These are phyloP conservation scores for Capsicum chinense DNA, from an alignment of 257 asterid species.

Conservation along the genomic window DNA sequence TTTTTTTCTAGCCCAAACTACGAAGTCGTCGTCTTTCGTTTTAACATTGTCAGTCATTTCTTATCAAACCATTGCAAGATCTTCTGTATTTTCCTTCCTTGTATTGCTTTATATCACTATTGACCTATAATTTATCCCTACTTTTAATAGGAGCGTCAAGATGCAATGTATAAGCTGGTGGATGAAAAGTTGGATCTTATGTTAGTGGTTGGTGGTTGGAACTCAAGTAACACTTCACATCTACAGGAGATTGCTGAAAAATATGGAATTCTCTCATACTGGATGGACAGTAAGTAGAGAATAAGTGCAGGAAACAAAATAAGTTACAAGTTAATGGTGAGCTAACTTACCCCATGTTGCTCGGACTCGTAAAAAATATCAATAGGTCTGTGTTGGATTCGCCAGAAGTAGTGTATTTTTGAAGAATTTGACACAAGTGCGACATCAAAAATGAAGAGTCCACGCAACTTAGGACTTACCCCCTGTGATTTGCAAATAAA, in stretches of 20 bases:
- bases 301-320: slow-evolving; percentile 92
- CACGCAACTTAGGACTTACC: slow-evolving; percentile 44
- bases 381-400: no score
- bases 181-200: slow-evolving; percentile 79
- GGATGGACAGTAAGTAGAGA: slow-evolving; percentile 89
- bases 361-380: no score
- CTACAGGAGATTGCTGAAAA: slow-evolving; percentile 94
- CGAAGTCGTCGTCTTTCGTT: not conserved
- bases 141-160: not conserved
- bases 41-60: not conserved
- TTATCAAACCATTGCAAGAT: slow-evolving; percentile 17
- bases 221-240: slow-evolving; percentile 99
- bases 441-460: slow-evolving; percentile 48
- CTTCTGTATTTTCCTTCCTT: not conserved
- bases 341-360: no score
- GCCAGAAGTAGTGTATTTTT: no score
- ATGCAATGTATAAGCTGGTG: slow-evolving; percentile 86
- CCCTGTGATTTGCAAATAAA: not conserved
- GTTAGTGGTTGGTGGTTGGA: slow-evolving; percentile 97
- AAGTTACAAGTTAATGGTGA: slow-evolving; percentile 21
- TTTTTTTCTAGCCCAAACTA: slow-evolving; percentile 13
- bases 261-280: slow-evolving; percentile 90
- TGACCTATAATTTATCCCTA: slow-evolving; percentile 12
- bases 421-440: no score
- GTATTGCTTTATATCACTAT: not conserved